A percentile compares a stretch with the other conserved stretches of the same genome.
Conservation (phyloP, 176 grass and related monocot species). For the Zoysia japonica region DNA sequence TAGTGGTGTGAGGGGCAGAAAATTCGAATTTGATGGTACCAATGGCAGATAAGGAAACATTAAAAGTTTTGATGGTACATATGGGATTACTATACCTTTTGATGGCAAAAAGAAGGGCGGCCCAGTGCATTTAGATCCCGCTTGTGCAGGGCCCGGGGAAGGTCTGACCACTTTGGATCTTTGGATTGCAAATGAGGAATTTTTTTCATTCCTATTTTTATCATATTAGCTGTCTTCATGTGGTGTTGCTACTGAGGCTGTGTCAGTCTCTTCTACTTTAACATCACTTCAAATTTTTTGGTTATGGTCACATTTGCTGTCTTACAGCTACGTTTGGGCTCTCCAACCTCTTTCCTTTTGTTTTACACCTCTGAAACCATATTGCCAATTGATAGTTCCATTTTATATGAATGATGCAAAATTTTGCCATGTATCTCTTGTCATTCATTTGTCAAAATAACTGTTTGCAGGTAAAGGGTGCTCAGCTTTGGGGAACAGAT, state of each 20-base stretch:
- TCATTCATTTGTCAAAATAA: constrained; percentile 27
- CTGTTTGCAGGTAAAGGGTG: constrained; percentile 86
- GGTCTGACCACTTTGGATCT: not conserved
- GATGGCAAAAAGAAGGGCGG: too few relatives aligned
- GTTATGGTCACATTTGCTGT: not conserved
- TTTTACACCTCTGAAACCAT: constrained; percentile 1
- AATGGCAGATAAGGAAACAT: not conserved
- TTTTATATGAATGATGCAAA: not conserved
- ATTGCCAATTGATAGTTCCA: not conserved
- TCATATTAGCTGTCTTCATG: constrained; percentile 15
- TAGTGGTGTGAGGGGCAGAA: not conserved
- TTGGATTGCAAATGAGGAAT: not conserved
- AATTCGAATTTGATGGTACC: not conserved
- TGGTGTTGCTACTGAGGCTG: not conserved
- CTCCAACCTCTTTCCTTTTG: not conserved
- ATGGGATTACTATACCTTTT: not conserved
- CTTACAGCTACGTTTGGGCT: not conserved
- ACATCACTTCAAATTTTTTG: not conserved
- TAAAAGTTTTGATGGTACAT: not conserved
- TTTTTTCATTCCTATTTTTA: not conserved
- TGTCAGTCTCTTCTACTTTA: constrained; percentile 27
- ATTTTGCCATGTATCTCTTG: constrained; percentile 18
- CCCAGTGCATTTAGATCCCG: too few relatives aligned
- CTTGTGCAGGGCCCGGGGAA: too few relatives aligned
- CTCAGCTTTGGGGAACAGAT: constrained; percentile 98